phyloP scores from a whole-genome alignment of 495 filamentous ascomycete genomes.

The Talaromyces stipitatus region DNA sequence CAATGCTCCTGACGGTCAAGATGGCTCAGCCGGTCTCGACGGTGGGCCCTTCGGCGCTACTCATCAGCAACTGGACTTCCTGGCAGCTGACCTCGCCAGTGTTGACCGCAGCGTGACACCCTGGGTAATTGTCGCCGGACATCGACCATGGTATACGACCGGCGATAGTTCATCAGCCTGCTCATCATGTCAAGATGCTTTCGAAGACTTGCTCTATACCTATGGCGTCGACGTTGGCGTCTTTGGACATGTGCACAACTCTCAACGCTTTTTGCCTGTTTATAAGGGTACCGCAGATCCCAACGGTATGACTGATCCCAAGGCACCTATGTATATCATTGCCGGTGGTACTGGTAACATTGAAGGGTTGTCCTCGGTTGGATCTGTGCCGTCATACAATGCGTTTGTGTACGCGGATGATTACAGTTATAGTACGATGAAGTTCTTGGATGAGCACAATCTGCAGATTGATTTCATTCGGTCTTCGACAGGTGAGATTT shows the following conservation, averaged over 20 bases:
- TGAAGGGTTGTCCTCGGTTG: conserved; percentile 32
- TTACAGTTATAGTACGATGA: conserved; percentile 40
- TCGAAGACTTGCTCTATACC: conserved; percentile 49
- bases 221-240: conserved; percentile 56
- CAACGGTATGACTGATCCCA: conserved; percentile 43
- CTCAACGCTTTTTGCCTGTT: conserved; percentile 38
- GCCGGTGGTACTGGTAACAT: conserved; percentile 42
- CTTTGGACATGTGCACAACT: conserved; percentile 56
- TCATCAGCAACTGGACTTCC: conserved; percentile 31
- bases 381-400: conserved; percentile 33
- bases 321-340: conserved; percentile 49
- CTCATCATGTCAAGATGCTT: conserved; percentile 45
- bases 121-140: conserved; percentile 53
- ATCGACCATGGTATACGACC: conserved; percentile 52
- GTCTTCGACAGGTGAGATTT: conserved; percentile 39
- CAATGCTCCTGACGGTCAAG: conserved; percentile 25
- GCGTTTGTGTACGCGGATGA: conserved; percentile 50
- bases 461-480: conserved; percentile 36
- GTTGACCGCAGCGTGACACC: conserved; percentile 45
- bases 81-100: conserved; percentile 38
- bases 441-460: conserved; percentile 23
- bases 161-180: conserved; percentile 30
- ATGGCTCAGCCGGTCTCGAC: conserved; percentile 37
- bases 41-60: conserved; percentile 45
- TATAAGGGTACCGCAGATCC: conserved; percentile 34